Evolutionary conservation across 768 basidiomycete species (phyloP).

Genomic region (Rhizopogon roseolus): DNA sequence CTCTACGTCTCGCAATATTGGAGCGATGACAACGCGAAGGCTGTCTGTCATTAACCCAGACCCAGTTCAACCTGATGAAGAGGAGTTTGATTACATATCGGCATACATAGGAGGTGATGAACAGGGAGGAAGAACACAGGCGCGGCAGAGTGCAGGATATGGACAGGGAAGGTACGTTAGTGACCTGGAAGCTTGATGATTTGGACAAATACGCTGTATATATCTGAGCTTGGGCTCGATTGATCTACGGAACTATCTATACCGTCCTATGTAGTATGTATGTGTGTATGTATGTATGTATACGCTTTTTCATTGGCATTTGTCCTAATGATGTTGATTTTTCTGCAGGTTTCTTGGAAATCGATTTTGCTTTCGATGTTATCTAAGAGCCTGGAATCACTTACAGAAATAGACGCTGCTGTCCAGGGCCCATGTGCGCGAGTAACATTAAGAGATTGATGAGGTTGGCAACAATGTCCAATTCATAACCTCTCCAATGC

Average conservation of each 20-base stretch:
- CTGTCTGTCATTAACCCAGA: constrained; percentile 27
- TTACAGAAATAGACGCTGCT: no score
- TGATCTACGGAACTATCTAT: background rate
- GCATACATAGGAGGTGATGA: constrained; percentile 38
- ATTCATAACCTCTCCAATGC: no score
- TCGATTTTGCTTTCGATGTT: background rate
- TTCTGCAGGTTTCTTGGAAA: background rate
- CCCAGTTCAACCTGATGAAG: constrained; percentile 22
- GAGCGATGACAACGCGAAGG: constrained; percentile 13
- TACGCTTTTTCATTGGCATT: background rate
- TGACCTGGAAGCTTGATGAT: constrained; percentile 31
- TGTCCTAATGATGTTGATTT: background rate
- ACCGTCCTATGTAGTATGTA: background rate
- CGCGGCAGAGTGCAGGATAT: constrained; percentile 26
- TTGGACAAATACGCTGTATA: background rate
- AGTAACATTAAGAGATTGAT: no score
- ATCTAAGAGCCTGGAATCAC: no score
- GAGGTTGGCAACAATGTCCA: no score
- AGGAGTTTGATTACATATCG: constrained; percentile 55
- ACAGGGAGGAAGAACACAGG: background rate
- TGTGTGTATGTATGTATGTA: no score
- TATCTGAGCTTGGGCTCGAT: background rate
- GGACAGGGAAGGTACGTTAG: constrained; percentile 42
- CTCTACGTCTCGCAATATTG: constrained; percentile 7
- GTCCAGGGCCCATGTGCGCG: no score